Evolutionary conservation across 2,329 filamentous ascomycete species (phyloP), one percentile per base, ranked within the genome.

Genomic region (Albifimbria verrucaria): DNA sequence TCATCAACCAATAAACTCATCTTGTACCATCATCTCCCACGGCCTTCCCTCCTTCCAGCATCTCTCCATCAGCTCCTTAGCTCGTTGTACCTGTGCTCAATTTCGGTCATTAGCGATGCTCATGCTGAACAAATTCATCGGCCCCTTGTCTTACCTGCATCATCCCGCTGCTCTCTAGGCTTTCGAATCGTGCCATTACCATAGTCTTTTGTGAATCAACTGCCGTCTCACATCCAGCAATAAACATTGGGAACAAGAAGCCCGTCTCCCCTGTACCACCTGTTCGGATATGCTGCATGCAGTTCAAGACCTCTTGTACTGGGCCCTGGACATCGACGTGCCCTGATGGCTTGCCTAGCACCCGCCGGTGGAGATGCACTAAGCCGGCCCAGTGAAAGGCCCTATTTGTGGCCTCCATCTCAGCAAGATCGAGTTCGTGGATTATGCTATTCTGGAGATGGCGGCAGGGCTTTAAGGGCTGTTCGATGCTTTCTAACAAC

Each of bases 381-480:
- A 92, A 73, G 0, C 86, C 90, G 1, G 89, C 88, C 79, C 85
- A 90, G 65, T 93, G 89, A 68, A 90, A 93, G 2, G 89, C 86
- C 62, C 87, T 82, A 64, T 94, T 92, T 2, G 86, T 87, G 10
- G 89, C 86, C 42, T 81, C 75, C 68, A 90, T 85, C 61, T 89
- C 87, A 4, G 76, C 76, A 23, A 77, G 74, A 60, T 88, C 83
- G 28, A 77, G 74, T 52, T 78, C 76, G 51, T 81, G 77, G 42
- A 83, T 78, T 17, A 70, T 73, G 7, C 70, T 71, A 17, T 71
- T 74, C 52, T 77, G 74, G 52, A 80, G 73, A 55, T 81, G 78
- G 49, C 69, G 66, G 59, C 70, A 80, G 39, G 70, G 72, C 50
- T 72, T 72, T 4, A 73, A 68, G 4, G 68, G 64, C 53, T 72